Evolutionary conservation across 768 basidiomycete genomes (phyloP), one percentile per base, ranked within the genome.

Genomic region (Hericium erinaceus): DNA sequence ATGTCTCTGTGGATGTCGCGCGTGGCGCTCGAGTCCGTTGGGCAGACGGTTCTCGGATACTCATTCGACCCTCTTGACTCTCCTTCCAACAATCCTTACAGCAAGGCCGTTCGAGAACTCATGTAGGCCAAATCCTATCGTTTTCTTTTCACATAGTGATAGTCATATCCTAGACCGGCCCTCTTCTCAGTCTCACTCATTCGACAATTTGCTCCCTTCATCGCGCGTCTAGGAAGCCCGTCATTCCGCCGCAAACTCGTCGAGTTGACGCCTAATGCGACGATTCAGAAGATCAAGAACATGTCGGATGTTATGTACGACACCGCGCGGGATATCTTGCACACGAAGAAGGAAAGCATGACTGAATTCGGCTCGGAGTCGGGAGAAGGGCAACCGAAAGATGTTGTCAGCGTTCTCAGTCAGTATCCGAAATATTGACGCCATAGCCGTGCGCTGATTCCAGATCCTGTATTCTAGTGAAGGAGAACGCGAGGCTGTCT

Each of bases 211-310:
- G 24, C 28, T n/a, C 49, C 49, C 15, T 51, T 24, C 24, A 37
- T 51, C 69, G n/a, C 65, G 70, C 13, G 58, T 57, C 4, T 63
- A 24, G 20, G 46, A 39, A 40, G 55, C 60, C 10, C 74, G 69
- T 57, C 70, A 65, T 57, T 59, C 73, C n/a, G 62, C 69, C 28
- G 69, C 68, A 26, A 72, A 66, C 68, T 57, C 62, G 3, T 72
- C 24, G 24, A 51, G 12, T 37, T 10, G 9, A 51, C 24, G 16
- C 74, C 1, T 49, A 69, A n/a, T 57, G 65, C 1, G 64, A 66
- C 18, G 60, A 72, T 38, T 65, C 64, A 26, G 59, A 69, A 15
- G 46, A 72, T 28, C 66, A 69, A 12, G 63, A 51, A 54, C 13
- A 65, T 70, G 4, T 61, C 68, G 4, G 55, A 65, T 20, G 54